Evolutionary conservation across 2,329 filamentous ascomycete species (phyloP).

Genomic region (Albifimbria verrucaria): DNA sequence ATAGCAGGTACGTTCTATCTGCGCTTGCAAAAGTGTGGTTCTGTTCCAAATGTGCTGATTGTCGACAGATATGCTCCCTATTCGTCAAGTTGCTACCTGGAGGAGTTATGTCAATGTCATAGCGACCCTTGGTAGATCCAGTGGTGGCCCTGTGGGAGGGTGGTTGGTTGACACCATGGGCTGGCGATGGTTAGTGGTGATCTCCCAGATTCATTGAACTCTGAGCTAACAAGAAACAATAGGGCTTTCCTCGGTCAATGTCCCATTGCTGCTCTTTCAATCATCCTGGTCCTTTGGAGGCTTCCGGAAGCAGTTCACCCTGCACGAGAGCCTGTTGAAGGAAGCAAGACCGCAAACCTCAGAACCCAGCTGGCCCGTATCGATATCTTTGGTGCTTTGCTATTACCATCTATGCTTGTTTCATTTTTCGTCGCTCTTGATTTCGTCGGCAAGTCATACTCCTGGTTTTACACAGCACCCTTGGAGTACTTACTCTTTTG

Average conservation of each 20-base stretch:
- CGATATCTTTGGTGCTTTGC: neutral
- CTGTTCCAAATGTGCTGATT: neutral
- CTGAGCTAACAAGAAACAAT: neutral
- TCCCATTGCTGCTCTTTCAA: neutral
- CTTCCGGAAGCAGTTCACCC: neutral
- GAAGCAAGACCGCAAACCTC: neutral
- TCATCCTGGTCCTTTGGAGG: neutral
- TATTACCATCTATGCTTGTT: neutral
- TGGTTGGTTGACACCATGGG: constrained; percentile 6
- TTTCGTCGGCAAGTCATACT: neutral
- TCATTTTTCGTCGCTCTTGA: neutral
- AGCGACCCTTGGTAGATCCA: constrained; percentile 2
- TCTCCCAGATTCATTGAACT: neutral
- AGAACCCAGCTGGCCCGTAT: neutral
- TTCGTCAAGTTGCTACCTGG: constrained; percentile 4
- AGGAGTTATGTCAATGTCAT: constrained; percentile 7
- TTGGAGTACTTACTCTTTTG: neutral
- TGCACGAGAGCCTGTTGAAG: neutral
- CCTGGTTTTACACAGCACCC: neutral
- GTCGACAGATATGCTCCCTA: neutral
- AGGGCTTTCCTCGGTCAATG: neutral
- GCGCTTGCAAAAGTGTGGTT: no score
- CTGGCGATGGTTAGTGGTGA: constrained; percentile 5
- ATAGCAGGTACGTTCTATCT: neutral
- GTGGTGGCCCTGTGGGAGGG: constrained; percentile 5